Percentiles rank a stretch among this genome's conserved stretches.
Conservation (phyloP, 805 yeast genomes). For the Millerago galiae region DNA sequence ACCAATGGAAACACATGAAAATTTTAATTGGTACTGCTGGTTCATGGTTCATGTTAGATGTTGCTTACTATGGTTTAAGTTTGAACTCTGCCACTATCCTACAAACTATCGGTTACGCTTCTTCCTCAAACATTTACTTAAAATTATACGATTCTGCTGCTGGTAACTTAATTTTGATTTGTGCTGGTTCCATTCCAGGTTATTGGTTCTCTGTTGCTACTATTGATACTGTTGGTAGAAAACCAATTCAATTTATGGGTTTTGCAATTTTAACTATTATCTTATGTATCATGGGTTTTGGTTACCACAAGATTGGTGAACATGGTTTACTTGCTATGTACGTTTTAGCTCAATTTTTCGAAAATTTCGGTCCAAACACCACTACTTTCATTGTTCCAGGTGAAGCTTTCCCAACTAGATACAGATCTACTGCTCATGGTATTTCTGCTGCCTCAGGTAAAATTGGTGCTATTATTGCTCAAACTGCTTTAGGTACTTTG, state of each 20-base stretch:
- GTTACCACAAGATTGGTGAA: conserved; percentile 61
- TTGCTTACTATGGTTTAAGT: conserved; percentile 86
- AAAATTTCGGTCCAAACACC: conserved; percentile 89
- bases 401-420: conserved; percentile 90
- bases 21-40: conserved; percentile 84
- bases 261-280: conserved; percentile 64
- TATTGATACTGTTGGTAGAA: conserved; percentile 77
- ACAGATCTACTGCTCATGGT: conserved; percentile 95
- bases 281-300: conserved; percentile 80
- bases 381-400: conserved; percentile 90
- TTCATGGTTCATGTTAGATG: conserved; percentile 86
- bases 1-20: conserved; percentile 81
- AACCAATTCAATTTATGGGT: conserved; percentile 73
- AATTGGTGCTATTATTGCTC: conserved; percentile 90
- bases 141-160: conserved; percentile 74
- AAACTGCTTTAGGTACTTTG: conserved; percentile 79
- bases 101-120: conserved; percentile 79
- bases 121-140: conserved; percentile 60
- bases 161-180: conserved; percentile 85
- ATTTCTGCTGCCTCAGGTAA: conserved; percentile 90
- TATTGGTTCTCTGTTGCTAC: conserved; percentile 84
- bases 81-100: conserved; percentile 76
- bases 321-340: conserved; percentile 71
- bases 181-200: conserved; percentile 96
- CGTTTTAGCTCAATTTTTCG: conserved; percentile 79